phyloP scores from a whole-genome alignment of 169 alveolate species.

The Plasmodium fragile region DNA sequence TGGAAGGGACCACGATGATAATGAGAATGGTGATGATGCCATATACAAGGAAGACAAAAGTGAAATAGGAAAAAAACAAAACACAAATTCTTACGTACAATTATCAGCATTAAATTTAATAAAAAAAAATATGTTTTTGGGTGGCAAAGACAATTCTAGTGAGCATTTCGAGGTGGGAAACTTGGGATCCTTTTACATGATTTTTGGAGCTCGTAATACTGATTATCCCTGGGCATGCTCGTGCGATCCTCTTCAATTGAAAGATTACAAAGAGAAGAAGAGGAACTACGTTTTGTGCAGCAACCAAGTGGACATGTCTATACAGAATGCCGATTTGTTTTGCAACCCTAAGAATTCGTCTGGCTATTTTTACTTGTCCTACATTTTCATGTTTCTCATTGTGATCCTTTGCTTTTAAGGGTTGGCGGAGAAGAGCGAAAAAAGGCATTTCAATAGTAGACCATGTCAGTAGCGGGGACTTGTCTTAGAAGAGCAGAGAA shows the following conservation, averaged over 20 bases:
- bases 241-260: conserved; percentile 80
- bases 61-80: conserved; percentile 12
- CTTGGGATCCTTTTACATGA: conserved; percentile 52
- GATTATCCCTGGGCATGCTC: conserved; percentile 90
- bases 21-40: neutral
- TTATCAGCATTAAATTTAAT: neutral
- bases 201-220: conserved; percentile 76
- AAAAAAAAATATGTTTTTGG: neutral
- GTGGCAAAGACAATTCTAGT: conserved; percentile 16
- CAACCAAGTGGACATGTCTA: conserved; percentile 84
- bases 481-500: neutral
- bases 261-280: conserved; percentile 79
- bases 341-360: conserved; percentile 82
- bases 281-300: conserved; percentile 82
- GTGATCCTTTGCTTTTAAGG: conserved; percentile 17
- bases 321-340: conserved; percentile 80
- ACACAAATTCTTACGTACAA: conserved; percentile 40
- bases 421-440: neutral
- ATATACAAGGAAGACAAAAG: neutral
- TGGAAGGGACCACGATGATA: neutral
- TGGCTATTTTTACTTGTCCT: conserved; percentile 44
- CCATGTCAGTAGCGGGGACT: too few relatives aligned
- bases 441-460: neutral
- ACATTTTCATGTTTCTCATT: conserved; percentile 24
- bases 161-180: conserved; percentile 66